phyloP scores from a whole-genome alignment of 305 asterid species.

The Solanum hybrid region DNA sequence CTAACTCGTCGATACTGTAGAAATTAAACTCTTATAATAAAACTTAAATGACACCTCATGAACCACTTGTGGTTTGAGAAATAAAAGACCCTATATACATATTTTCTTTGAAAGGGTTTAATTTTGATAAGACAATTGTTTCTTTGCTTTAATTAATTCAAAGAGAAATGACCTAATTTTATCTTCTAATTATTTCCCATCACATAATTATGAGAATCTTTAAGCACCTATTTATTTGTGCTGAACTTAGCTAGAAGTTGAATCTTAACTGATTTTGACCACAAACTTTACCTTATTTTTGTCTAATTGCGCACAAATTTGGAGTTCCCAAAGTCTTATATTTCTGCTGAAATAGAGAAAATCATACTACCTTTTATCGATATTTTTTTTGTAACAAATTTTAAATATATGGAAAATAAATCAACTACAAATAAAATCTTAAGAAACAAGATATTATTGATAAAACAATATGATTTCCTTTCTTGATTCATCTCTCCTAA shows the following conservation, averaged over 20 bases:
- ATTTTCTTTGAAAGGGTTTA: not conserved
- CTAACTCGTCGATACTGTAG: rapidly evolving
- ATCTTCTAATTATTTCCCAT: not conserved
- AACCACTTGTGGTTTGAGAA: not conserved
- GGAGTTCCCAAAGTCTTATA: not conserved
- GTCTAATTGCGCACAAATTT: not conserved
- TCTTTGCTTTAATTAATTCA: not conserved
- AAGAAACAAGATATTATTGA: not conserved
- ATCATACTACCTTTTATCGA: not conserved
- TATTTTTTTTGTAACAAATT: not conserved
- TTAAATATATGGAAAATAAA: too few species aligned
- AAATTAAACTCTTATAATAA: not conserved
- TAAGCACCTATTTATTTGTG: not conserved
- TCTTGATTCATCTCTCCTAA: not conserved
- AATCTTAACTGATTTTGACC: slow-evolving; percentile 1
- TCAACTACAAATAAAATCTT: too few species aligned
- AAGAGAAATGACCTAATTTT: not conserved
- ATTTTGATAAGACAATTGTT: not conserved
- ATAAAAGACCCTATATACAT: not conserved
- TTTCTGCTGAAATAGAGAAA: not conserved
- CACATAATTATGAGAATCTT: not conserved
- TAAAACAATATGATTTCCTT: too few species aligned
- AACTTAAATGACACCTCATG: not conserved
- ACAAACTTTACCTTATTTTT: not conserved
- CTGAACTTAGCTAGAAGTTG: not conserved